Evolutionary conservation across 768 basidiomycete genomes (phyloP), one percentile per base, ranked within the genome.

Genomic region (Suillus weaverae): DNA sequence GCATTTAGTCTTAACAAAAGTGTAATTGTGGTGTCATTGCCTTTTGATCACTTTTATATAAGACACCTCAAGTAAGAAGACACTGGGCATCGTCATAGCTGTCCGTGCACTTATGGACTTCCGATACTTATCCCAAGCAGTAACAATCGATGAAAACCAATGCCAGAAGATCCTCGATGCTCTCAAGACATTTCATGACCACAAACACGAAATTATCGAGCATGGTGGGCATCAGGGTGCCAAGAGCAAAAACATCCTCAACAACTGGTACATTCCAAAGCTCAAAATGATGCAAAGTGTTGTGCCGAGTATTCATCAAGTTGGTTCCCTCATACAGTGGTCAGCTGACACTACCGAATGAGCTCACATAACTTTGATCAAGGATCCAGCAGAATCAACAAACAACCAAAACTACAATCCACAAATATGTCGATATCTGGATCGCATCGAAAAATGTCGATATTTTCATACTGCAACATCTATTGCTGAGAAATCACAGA

Each of bases 241-340:
- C 48, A 67, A 63, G 39, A 66, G 71, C 33, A 48, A 48, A 48
- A 62, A 71, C 6, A 50, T 71, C 1, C 74, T 78, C 39, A 46
- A 75, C 10, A 65, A 80, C 55, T 83, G 76, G 70, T 55, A 76
- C 10, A 82, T 83, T 50, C 81, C 79, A 1, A 84, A 84, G 66
- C 75, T 82, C 4, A 75, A 81, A 46, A 67, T 79, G 18, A 65
- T 81, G 30, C 78, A 80, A 22, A 77, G 73, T 44, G 71, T 81
- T 5, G 63, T 70, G 10, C 61, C 66, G 0, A 77, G 69, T 61
- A 78, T 80, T 10, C 57, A 61, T 7, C 39, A 60, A n/a, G 69
- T 71, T n/a, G 77, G 80, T 0, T 69, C 68, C 4, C 57, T 74
- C 6, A 71, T 74, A 5, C 76, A 82, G 59, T 79, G 73, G 74